Base-by-base conservation (phyloP, 768 basidiomycete species). In the Epithele typhae region DNA sequence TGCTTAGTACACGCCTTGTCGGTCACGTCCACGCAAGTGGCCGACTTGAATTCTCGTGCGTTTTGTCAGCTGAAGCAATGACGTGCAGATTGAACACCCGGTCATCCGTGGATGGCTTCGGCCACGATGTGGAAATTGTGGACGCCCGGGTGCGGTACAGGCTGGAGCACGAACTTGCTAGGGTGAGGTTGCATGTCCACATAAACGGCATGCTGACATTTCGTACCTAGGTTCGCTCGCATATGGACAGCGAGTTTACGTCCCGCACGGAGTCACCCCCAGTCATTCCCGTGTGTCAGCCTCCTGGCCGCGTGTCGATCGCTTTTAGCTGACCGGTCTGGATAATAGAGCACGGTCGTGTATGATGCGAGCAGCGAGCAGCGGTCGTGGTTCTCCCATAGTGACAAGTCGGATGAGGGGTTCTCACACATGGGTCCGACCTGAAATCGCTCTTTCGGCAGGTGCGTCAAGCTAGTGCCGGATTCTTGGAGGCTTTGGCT, bases 111-210 rank as follows among this genome's bases (percentile, higher is more conserved):
- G 25, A 41, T 3, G 51, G 51, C 5, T 18, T 41, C 3, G 51
- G 33, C 0, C 46, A 40, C 18, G 51, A 52, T 19, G 37, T 18
- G 11, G 51, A 52, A 18, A 39, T 52, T 34, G 37, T 46, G 4
- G 51, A 52, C 34, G 51, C 51, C 2, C 41, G 38, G 39, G 32
- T 52, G 32, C 34, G 51, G n/a, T 40, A 52, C 23, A 46, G 51
- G 11, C 11, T 52, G 4, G 38, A 52, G 21, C 46, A 33, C 0
- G 51, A 52, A 17, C 38, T 47, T 32, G 1, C 27, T 30, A 36
- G 35, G 12, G 8, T 36, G 17, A 6, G 6, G n/a, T n/a, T 36
- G 35, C 24, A 15, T 8, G 10, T 32, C 3, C 22, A 15, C 30
- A 2, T 19, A 5, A n/a, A n/a, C n/a, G n/a, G n/a, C n/a, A 17